Evolutionary conservation across 768 basidiomycete genomes (phyloP).

Genomic region (Crassisporium funariophilum): DNA sequence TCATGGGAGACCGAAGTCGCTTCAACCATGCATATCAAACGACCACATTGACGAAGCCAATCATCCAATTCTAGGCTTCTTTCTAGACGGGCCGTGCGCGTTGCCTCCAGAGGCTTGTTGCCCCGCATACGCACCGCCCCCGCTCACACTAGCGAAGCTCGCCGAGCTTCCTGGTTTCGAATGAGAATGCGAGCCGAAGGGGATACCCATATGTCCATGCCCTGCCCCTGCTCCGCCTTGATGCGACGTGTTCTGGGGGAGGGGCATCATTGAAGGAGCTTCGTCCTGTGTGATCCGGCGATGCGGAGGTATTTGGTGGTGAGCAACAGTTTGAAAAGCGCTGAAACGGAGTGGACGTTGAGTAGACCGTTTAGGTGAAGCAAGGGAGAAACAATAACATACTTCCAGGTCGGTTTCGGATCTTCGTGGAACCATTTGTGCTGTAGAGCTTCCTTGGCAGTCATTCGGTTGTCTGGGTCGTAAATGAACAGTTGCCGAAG

Average conservation of each 20-base stretch:
- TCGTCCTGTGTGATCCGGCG: conserved; percentile 93
- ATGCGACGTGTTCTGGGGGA: conserved; percentile 48
- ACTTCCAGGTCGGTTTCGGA: conserved; percentile 86
- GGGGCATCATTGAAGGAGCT: conserved; percentile 81
- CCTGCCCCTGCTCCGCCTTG: conserved; percentile 33
- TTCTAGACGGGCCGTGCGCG: conserved; percentile 43
- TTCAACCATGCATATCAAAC: too few relatives aligned
- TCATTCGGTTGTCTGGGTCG: conserved; percentile 86
- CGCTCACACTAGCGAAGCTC: conserved; percentile 66
- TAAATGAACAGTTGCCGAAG: conserved; percentile 86
- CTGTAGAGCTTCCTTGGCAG: conserved; percentile 75
- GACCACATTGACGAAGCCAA: too few relatives aligned
- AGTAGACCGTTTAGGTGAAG: conserved; percentile 3
- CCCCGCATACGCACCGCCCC: conserved; percentile 46
- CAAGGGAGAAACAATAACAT: conserved; percentile 28
- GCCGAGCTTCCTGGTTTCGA: conserved; percentile 62
- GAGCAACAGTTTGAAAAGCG: conserved; percentile 68
- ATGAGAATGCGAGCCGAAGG: conserved; percentile 55
- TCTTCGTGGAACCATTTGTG: conserved; percentile 96
- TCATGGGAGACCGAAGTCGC: too few relatives aligned
- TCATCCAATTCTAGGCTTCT: conserved; percentile 54
- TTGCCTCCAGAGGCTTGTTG: conserved; percentile 35
- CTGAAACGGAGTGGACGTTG: conserved; percentile 36
- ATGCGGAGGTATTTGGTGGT: conserved; percentile 78
- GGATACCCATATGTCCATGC: conserved; percentile 40